Conservation (phyloP, 2,329 filamentous ascomycete species). For the Celoporthe dispersa region DNA sequence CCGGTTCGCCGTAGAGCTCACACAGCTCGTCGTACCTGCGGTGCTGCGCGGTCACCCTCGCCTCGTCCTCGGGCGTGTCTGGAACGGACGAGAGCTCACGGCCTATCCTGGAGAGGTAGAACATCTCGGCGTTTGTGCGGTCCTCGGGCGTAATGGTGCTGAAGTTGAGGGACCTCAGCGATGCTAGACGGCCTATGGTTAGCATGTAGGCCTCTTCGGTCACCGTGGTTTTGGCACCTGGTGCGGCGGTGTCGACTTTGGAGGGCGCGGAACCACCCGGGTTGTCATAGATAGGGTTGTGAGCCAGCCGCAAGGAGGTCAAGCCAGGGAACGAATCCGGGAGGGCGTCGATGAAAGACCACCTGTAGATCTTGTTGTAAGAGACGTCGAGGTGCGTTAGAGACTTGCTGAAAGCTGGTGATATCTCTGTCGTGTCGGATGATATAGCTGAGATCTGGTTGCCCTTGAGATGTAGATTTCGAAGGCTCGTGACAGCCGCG, state of each 20-base stretch:
- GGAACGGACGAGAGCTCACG: slow-evolving; percentile 70
- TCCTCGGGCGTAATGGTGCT: slow-evolving; percentile 73
- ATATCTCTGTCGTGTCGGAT: slow-evolving; percentile 35
- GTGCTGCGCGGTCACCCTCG: slow-evolving; percentile 64
- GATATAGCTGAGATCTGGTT: slow-evolving; percentile 66
- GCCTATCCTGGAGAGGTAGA: slow-evolving; percentile 85
- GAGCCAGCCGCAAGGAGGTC: slow-evolving; percentile 74
- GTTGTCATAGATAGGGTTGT: slow-evolving; percentile 81
- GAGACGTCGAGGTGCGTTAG: slow-evolving; percentile 74
- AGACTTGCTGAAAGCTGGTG: slow-evolving; percentile 55
- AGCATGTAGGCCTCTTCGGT: slow-evolving; percentile 89
- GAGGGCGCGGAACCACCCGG: slow-evolving; percentile 40
- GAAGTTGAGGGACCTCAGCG: slow-evolving; percentile 74
- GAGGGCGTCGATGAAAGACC: slow-evolving; percentile 76
- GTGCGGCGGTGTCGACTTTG: slow-evolving; percentile 31
- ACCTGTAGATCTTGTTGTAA: slow-evolving; percentile 70
- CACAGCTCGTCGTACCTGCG: slow-evolving; percentile 77
- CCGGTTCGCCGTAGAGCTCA: slow-evolving; percentile 73
- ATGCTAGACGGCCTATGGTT: slow-evolving; percentile 74
- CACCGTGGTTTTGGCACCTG: slow-evolving; percentile 49
- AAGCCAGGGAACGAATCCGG: slow-evolving; percentile 72
- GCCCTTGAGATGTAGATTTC: slow-evolving; percentile 72
- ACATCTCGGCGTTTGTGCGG: slow-evolving; percentile 86
- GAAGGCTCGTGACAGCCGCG: slow-evolving; percentile 53
- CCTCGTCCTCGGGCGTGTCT: slow-evolving; percentile 52